A percentile compares a stretch with the other conserved stretches of the same genome.
phyloP scores from a whole-genome alignment of 2,329 filamentous ascomycete genomes.

The Fusarium neocosmosporiellum region DNA sequence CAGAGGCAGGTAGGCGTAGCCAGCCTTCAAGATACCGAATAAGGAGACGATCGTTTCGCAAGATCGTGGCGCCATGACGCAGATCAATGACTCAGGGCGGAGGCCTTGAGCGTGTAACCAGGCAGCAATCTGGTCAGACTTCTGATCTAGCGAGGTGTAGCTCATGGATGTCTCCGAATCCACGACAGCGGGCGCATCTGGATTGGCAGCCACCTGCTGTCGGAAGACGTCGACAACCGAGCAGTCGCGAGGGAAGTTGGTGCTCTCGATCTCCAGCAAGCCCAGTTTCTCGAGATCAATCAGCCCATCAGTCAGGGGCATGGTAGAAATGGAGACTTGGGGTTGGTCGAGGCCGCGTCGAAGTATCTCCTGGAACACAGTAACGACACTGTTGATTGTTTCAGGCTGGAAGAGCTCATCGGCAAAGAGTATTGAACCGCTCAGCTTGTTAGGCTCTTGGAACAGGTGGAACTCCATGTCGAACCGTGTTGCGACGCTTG shows the following conservation, averaged over 20 bases:
- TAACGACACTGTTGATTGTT: conserved; percentile 29
- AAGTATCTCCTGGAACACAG: conserved; percentile 29
- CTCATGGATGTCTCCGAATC: conserved; percentile 13
- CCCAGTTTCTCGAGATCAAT: conserved; percentile 13
- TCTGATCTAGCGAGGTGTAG: conserved; percentile 26
- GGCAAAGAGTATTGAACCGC: conserved; percentile 20
- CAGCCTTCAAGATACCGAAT: conserved; percentile 42
- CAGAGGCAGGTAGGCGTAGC: conserved; percentile 41
- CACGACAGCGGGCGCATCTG: background rate
- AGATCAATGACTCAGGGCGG: conserved; percentile 29
- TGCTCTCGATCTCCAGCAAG: conserved; percentile 10
- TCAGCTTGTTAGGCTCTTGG: conserved; percentile 11
- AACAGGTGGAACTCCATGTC: conserved; percentile 41
- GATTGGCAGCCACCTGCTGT: background rate
- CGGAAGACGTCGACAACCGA: conserved; percentile 22
- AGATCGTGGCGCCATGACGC: conserved; percentile 32
- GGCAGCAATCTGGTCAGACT: conserved; percentile 26
- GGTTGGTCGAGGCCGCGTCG: conserved; percentile 19
- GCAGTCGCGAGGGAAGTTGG: conserved; percentile 30
- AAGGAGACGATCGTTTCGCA: conserved; percentile 36
- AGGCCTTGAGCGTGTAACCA: conserved; percentile 24
- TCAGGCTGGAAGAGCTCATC: conserved; percentile 28
- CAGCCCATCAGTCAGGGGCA: conserved; percentile 3
- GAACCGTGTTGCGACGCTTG: conserved; percentile 14
- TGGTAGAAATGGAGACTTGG: background rate